Conservation (phyloP, 768 basidiomycete species). For the Tylopilus balloui region DNA sequence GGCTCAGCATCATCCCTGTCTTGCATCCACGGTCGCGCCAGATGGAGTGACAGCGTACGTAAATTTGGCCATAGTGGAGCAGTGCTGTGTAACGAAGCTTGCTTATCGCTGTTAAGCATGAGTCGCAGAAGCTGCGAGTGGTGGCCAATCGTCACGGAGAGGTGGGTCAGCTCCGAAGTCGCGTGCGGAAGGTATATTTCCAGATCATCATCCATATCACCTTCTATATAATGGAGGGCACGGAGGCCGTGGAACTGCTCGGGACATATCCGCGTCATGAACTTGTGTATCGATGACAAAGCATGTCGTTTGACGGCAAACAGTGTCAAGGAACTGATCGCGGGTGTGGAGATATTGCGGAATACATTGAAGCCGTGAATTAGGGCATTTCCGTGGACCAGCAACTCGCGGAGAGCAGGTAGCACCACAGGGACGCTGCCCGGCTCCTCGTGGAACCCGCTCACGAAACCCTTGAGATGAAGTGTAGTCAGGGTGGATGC, state of each 20-base stretch:
- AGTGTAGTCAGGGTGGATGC: slow-evolving; percentile 27
- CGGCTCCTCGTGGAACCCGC: slow-evolving; percentile 31
- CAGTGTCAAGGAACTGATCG: slow-evolving; percentile 23
- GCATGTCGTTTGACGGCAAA: slow-evolving; percentile 26
- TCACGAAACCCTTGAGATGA: slow-evolving; percentile 32
- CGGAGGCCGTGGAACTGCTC: slow-evolving; percentile 32
- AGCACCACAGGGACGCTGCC: slow-evolving; percentile 31
- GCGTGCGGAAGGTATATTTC: slow-evolving; percentile 32
- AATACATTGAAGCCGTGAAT: slow-evolving; percentile 33
- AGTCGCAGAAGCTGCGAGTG: slow-evolving; percentile 32
- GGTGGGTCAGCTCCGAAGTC: slow-evolving; percentile 33
- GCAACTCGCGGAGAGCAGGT: slow-evolving; percentile 27
- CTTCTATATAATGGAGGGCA: slow-evolving; percentile 33
- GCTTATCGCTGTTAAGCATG: slow-evolving; percentile 32
- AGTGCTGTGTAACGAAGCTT: slow-evolving; percentile 31
- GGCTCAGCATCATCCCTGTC: slow-evolving; percentile 29
- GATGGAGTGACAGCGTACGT: slow-evolving; percentile 27
- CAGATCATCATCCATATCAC: slow-evolving; percentile 33
- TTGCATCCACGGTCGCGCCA: slow-evolving; percentile 27
- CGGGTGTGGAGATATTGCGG: slow-evolving; percentile 33
- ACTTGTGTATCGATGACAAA: slow-evolving; percentile 33
- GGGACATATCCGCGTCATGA: slow-evolving; percentile 33
- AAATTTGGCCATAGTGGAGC: slow-evolving; percentile 30
- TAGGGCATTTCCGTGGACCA: slow-evolving; percentile 30
- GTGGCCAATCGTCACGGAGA: slow-evolving; percentile 31